Evolutionary conservation across 768 basidiomycete genomes (phyloP).

Genomic region (Calocybe cyanea): DNA sequence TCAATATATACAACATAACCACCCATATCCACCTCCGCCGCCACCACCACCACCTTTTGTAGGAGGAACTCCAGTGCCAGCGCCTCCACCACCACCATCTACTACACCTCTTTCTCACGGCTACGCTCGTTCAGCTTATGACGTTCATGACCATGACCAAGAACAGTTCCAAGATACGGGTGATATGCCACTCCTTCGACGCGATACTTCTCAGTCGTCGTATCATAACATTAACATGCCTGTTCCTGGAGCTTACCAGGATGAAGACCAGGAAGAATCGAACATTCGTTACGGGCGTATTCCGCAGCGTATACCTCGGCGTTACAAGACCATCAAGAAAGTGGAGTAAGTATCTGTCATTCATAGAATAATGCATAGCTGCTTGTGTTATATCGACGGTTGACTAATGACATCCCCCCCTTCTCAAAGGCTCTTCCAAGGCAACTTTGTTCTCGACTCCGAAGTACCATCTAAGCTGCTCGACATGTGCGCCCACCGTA

Average conservation of each 20-base stretch:
- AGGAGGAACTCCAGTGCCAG: slow-evolving; percentile 14
- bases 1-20: background rate
- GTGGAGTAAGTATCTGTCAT: slow-evolving; percentile 60
- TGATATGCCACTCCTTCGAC: slow-evolving; percentile 62
- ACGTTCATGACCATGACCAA: slow-evolving; percentile 38
- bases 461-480: slow-evolving; percentile 90
- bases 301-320: slow-evolving; percentile 82
- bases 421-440: slow-evolving; percentile 87
- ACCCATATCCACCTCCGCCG: slow-evolving; percentile 12
- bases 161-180: slow-evolving; percentile 44
- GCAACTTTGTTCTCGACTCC: slow-evolving; percentile 90
- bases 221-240: slow-evolving; percentile 7
- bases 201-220: slow-evolving; percentile 31
- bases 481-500: slow-evolving; percentile 71
- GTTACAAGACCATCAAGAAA: slow-evolving; percentile 92
- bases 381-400: no score
- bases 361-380: no score
- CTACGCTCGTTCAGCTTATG: slow-evolving; percentile 27
- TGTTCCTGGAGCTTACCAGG: slow-evolving; percentile 43
- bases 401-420: no score
- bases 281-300: slow-evolving; percentile 88
- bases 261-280: slow-evolving; percentile 32
- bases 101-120: slow-evolving; percentile 18
- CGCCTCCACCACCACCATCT: slow-evolving; percentile 19
- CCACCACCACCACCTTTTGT: slow-evolving; percentile 14